Evolutionary conservation across 805 yeast species (phyloP), one percentile per base, ranked within the genome.

Genomic region (Saccharomycopsis fermentans): DNA sequence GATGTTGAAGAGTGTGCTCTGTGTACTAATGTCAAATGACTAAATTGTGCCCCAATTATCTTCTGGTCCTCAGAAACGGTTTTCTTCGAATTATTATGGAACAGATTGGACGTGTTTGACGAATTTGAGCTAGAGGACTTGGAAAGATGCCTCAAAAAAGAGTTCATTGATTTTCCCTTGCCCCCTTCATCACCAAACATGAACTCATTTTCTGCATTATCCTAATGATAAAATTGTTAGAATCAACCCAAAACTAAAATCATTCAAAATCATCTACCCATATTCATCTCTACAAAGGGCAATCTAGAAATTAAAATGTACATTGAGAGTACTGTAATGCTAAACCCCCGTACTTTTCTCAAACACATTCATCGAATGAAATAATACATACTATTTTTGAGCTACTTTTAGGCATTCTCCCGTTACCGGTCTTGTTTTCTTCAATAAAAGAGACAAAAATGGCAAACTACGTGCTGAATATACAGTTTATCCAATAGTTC

Each of bases 161-260:
- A 72, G 59, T 83, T 73, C 12, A 81, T 73, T 47, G 81, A 75
- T 58, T 81, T 81, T 1, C 89, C 89, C 52, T 77, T 74, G 14
- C 89, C 89, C 19, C 90, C 90, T 47, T 78, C 76, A 64, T 84
- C 87, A 26, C 84, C 85, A 63, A 84, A 84, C 17, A 83, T 72
- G 64, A 82, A 84, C 67, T 84, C 90, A 62, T 80, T 79, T 53
- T 68, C 50, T 43, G 50, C 50, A 8, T 43, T 21, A 43, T 43
- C 50, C 50, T 43, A 43, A 11, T 17, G 9, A 39, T 43, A 43
- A 21, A 21, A 11, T 11, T 21, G 50, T 43, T 43, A 43, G 50
- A 43, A 24, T 43, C 17, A 6, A 16, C 14, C 26, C 21, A 43
- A 21, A 11, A 43, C 8, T 40, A 4, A 40, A 40, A 40, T 39